Percentiles rank a stretch among this genome's conserved stretches.
Conservation (phyloP, 1,284 basidiomycete genomes). For the Bondarzewia mesenterica region DNA sequence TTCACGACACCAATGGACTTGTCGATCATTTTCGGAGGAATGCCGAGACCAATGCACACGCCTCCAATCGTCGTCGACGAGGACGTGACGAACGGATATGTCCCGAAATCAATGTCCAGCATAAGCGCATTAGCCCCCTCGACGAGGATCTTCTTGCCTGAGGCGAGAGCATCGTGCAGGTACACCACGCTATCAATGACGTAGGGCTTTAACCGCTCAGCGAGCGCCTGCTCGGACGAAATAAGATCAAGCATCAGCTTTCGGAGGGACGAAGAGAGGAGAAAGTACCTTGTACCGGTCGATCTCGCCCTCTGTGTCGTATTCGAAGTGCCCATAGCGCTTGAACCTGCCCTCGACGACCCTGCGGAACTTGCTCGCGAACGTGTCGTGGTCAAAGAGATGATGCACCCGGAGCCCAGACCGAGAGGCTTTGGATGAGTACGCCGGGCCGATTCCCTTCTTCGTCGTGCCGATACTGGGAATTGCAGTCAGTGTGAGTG, state of each 20-base stretch:
- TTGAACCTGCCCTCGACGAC: slow-evolving; percentile 97
- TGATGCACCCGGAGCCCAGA: slow-evolving; percentile 96
- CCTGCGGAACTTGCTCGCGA: slow-evolving; percentile 90
- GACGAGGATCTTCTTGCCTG: slow-evolving; percentile 80
- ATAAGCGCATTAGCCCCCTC: slow-evolving; percentile 98
- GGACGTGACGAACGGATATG: slow-evolving; percentile 95
- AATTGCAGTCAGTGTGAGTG: not conserved
- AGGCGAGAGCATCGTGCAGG: slow-evolving; percentile 72
- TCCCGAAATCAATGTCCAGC: slow-evolving; percentile 97
- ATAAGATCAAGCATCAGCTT: not conserved
- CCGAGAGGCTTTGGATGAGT: slow-evolving; percentile 95
- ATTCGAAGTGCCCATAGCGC: slow-evolving; percentile 96
- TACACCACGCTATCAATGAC: slow-evolving; percentile 86
- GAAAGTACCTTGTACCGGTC: slow-evolving; percentile 72
- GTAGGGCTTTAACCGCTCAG: slow-evolving; percentile 81
- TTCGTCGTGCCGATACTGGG: slow-evolving; percentile 92
- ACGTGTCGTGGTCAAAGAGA: slow-evolving; percentile 83
- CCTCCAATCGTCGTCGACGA: slow-evolving; percentile 91
- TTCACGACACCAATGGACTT: slow-evolving; percentile 90
- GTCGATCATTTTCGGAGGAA: slow-evolving; percentile 85
- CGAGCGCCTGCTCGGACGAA: slow-evolving; percentile 53
- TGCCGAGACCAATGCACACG: slow-evolving; percentile 92
- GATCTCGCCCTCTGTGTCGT: slow-evolving; percentile 97
- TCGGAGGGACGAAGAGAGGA: not conserved
- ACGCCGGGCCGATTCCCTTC: slow-evolving; percentile 97